Percentiles rank a stretch among this genome's conserved stretches.
Evolutionary conservation across 176 grass and related monocot genomes (phyloP).

Genomic region (Lolium rigidum): DNA sequence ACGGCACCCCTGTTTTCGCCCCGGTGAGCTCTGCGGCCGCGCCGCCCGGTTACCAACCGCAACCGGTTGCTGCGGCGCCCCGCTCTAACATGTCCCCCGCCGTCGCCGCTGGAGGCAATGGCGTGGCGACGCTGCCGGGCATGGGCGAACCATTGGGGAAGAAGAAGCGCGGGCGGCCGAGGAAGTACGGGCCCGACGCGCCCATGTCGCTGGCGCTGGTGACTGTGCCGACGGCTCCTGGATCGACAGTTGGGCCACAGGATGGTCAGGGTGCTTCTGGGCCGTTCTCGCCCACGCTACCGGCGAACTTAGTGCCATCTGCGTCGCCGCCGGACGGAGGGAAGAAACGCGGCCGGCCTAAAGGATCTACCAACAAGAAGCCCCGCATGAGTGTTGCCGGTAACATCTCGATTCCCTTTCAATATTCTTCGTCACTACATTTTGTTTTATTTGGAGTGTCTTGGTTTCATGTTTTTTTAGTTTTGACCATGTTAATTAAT

Average conservation of each 20-base stretch:
- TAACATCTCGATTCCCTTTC: constrained; percentile 49
- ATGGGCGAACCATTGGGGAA: constrained; percentile 61
- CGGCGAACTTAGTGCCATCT: constrained; percentile 33
- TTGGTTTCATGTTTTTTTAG: neutral
- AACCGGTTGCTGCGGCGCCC: constrained; percentile 41
- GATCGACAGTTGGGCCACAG: constrained; percentile 8
- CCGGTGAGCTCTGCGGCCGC: constrained; percentile 57
- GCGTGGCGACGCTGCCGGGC: constrained; percentile 38
- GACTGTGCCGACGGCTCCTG: constrained; percentile 34
- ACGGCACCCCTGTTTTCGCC: constrained; percentile 84
- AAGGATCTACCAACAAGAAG: constrained; percentile 95
- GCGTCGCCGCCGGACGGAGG: constrained; percentile 36
- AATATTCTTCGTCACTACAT: neutral
- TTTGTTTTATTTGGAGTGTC: neutral
- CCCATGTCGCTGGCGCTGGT: constrained; percentile 70
- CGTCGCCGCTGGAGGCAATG: constrained; percentile 52
- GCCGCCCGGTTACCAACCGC: constrained; percentile 54
- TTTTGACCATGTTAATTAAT: neutral
- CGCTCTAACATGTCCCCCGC: constrained; percentile 31
- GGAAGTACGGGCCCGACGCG: constrained; percentile 87
- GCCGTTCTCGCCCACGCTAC: constrained; percentile 47
- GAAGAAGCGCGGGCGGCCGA: constrained; percentile 92
- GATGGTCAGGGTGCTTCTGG: constrained; percentile 40
- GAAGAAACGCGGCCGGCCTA: constrained; percentile 88
- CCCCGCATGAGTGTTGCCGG: constrained; percentile 57